These are phyloP conservation scores for Aspergillus versicolor DNA, from an alignment of 2,329 filamentous ascomycete species.

Conservation along the genomic window DNA sequence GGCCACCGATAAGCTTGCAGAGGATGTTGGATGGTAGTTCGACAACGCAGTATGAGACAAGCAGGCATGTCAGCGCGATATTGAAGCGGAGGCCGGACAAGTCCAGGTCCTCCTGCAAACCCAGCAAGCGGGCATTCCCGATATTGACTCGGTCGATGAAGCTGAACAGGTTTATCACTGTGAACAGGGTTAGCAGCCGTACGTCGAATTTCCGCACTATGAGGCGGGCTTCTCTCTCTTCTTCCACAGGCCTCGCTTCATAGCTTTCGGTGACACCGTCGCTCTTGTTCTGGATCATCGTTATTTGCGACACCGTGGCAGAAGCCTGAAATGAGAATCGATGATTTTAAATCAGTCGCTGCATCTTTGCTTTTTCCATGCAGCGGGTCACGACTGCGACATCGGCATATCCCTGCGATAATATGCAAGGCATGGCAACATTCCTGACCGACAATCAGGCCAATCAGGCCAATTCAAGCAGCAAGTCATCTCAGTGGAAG, in stretches of 20 bases:
- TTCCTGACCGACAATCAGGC: background rate
- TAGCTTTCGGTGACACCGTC: background rate
- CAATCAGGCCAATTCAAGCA: too few relatives aligned
- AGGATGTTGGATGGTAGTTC: slow-evolving; percentile 11
- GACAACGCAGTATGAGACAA: slow-evolving; percentile 4
- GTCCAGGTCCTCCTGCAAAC: slow-evolving; percentile 24
- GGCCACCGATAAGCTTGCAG: slow-evolving; percentile 6
- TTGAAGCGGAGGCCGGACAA: slow-evolving; percentile 34
- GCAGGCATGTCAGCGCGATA: slow-evolving; percentile 20
- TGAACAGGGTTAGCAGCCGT: slow-evolving; percentile 32
- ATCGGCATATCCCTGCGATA: background rate
- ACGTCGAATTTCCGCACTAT: slow-evolving; percentile 37
- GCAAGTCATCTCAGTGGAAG: too few relatives aligned
- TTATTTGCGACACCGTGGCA: too few relatives aligned
- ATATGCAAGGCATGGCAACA: background rate
- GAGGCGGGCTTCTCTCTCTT: background rate
- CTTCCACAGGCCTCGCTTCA: background rate
- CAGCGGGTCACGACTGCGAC: background rate
- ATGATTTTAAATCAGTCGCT: too few relatives aligned
- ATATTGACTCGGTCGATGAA: slow-evolving; percentile 35
- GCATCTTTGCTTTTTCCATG: background rate
- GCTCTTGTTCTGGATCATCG: background rate
- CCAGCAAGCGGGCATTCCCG: slow-evolving; percentile 37
- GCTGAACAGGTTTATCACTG: slow-evolving; percentile 32
- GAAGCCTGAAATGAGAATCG: background rate